Conservation (phyloP, 2,329 filamentous ascomycete genomes). For the Pseudopithomyces maydicus region DNA sequence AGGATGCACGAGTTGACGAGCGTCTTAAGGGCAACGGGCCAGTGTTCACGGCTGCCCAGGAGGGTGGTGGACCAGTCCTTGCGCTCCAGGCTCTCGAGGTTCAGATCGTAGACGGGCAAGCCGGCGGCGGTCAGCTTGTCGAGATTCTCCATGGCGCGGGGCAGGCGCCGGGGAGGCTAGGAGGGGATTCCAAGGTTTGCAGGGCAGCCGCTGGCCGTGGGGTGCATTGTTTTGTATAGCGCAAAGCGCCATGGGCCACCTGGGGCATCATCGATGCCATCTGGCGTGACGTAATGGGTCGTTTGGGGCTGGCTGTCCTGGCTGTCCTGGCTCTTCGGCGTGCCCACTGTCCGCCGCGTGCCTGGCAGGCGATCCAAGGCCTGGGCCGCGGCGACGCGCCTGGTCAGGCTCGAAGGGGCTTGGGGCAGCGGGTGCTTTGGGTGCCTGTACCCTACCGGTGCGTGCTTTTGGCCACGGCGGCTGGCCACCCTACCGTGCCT, state of each 20-base stretch:
- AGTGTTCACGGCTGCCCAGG: conserved; percentile 40
- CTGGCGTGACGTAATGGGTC: neutral
- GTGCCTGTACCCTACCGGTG: too few relatives aligned
- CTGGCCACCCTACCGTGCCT: too few relatives aligned
- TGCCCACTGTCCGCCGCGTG: neutral
- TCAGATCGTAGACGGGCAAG: conserved; percentile 37
- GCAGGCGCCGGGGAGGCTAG: neutral
- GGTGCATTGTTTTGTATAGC: neutral
- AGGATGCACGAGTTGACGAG: conserved; percentile 44
- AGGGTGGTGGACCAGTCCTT: conserved; percentile 36
- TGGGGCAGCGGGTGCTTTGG: too few relatives aligned
- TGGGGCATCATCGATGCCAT: neutral
- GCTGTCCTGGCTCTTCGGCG: neutral
- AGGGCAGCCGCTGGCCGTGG: neutral
- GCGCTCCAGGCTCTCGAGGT: conserved; percentile 30
- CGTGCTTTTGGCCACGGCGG: too few relatives aligned
- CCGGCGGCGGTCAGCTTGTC: conserved; percentile 38
- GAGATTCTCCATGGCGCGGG: conserved; percentile 34
- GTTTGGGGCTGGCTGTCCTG: neutral
- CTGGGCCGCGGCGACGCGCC: too few relatives aligned
- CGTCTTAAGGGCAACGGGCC: conserved; percentile 40
- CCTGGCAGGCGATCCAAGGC: neutral
- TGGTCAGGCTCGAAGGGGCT: too few relatives aligned
- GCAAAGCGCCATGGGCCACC: neutral
- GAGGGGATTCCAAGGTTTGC: neutral